Percentiles rank a stretch among this genome's conserved stretches.
These are phyloP conservation scores for Nitzschia inconspicua DNA, from an alignment of 108 stramenopile genomes.

Conservation along the genomic window DNA sequence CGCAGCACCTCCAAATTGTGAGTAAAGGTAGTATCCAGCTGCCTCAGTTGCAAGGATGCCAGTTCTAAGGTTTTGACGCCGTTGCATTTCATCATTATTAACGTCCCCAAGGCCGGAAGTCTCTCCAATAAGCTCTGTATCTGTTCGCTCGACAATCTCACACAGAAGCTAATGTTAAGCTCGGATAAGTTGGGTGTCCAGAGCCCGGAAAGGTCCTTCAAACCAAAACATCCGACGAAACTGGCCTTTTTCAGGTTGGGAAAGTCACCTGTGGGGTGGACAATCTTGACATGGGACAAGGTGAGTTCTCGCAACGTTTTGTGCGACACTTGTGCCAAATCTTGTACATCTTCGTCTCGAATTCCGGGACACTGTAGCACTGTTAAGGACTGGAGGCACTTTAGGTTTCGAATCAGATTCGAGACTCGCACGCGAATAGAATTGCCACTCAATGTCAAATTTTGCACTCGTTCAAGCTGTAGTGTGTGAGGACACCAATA, in stretches of 20 bases:
- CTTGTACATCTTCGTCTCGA: slow-evolving; percentile 6
- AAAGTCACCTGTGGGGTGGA: slow-evolving; percentile 1
- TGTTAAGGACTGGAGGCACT: not conserved
- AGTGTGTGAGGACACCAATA: slow-evolving; percentile 17
- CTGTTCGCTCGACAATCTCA: slow-evolving; percentile 2
- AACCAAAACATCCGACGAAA: slow-evolving; percentile 10
- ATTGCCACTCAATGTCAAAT: not conserved
- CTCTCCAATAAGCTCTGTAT: slow-evolving; percentile 7
- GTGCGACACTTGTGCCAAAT: not conserved
- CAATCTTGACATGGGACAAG: not conserved
- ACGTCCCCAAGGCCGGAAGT: not conserved
- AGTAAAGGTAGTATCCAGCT: slow-evolving; percentile 2
- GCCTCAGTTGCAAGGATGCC: not conserved
- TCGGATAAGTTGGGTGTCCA: not conserved
- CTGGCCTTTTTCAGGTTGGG: not conserved
- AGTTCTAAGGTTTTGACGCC: slow-evolving; percentile 3
- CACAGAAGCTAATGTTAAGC: slow-evolving; percentile 10
- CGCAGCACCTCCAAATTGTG: not conserved
- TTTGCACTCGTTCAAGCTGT: not conserved
- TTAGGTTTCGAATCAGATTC: not conserved
- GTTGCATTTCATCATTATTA: slow-evolving; percentile 11
- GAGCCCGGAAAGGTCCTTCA: slow-evolving; percentile 10
- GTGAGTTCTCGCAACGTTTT: not conserved
- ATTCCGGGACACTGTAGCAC: slow-evolving; percentile 11
- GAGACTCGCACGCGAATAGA: not conserved